A percentile compares a stretch with the other conserved stretches of the same genome.
phyloP scores from a whole-genome alignment of 169 alveolate species.

The Plasmodium coatneyi region DNA sequence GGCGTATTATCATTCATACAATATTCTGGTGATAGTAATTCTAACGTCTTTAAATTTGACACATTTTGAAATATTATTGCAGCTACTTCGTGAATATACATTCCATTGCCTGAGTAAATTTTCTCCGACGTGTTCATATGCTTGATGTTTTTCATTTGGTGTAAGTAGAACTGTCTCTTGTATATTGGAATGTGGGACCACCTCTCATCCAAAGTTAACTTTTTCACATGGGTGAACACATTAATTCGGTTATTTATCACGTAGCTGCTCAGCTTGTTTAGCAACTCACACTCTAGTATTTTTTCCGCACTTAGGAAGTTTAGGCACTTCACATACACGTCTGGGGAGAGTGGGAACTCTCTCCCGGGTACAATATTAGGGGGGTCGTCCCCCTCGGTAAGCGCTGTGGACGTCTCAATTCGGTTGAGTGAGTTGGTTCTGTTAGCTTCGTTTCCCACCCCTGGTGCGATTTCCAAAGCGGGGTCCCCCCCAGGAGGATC shows the following conservation, averaged over 20 bases:
- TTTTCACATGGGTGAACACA: slow-evolving; percentile 56
- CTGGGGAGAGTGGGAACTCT: slow-evolving; percentile 37
- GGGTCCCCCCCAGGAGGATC: neutral
- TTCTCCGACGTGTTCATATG: slow-evolving; percentile 68
- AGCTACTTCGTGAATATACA: slow-evolving; percentile 74
- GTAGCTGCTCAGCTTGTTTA: slow-evolving; percentile 36
- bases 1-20: slow-evolving; percentile 73
- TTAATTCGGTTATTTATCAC: slow-evolving; percentile 47
- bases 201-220: slow-evolving; percentile 38
- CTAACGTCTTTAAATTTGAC: slow-evolving; percentile 52
- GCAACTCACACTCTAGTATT: slow-evolving; percentile 41
- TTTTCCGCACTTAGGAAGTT: slow-evolving; percentile 37
- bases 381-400: neutral
- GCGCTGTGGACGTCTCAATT: neutral
- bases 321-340: slow-evolving; percentile 49
- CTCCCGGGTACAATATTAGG: neutral
- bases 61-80: slow-evolving; percentile 73
- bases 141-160: slow-evolving; percentile 63
- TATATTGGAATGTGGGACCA: slow-evolving; percentile 68
- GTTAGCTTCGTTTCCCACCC: neutral
- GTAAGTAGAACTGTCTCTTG: slow-evolving; percentile 70
- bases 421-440: neutral
- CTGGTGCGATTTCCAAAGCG: neutral
- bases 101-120: slow-evolving; percentile 61
- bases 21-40: slow-evolving; percentile 71